Evolutionary conservation across 106 monocot genomes (phyloP), one percentile per base, ranked within the genome.

Genomic region (Triglochin maritima): DNA sequence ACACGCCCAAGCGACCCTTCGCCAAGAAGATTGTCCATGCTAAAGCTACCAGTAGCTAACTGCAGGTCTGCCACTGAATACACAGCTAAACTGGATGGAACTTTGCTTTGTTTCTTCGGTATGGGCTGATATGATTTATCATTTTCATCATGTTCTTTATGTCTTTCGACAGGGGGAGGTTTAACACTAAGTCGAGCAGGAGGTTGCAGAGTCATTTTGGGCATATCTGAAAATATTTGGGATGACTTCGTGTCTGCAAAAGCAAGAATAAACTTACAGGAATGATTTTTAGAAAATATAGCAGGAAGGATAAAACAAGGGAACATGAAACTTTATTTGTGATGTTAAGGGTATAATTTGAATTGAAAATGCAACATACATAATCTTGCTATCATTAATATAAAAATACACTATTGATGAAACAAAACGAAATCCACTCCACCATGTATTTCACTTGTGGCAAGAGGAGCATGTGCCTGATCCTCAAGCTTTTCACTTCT

Each of bases 11-110:
- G 68, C 51, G 81, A 74, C 0, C 95, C 95, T 60, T 95, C 87
- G 13, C 87, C 95, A 29, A 95, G 44, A 65, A 90, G 82, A 72
- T 77, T 87, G 47, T 95, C 90, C 3, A 81, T 68, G 64, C 77
- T 95, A 63, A 95, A 95, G 66, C 95, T 95, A 11, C 73, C 71
- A 65, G 95, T 95, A 57, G 90, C 95, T 68, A 90, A 77, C 65
- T 95, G 95, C 46, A 95, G 68, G 67, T 95, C 95, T 65, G 87
- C 95, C 54, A 95, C 83, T 47, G 90, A 90, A 84, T 83, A 95
- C 8, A 64, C 60, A 17, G 72, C 80, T 47, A 78, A 74, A 72
- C 78, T 85, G 69, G 84, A 74, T 48, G 78, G 57, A 73, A 81
- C n/a, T 41, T 17, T 56, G 41, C 60, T 78, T 44, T 17, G 50